Evolutionary conservation across 192 early-diverging fungal genomes (phyloP).

Genomic region (Backusella circina): DNA sequence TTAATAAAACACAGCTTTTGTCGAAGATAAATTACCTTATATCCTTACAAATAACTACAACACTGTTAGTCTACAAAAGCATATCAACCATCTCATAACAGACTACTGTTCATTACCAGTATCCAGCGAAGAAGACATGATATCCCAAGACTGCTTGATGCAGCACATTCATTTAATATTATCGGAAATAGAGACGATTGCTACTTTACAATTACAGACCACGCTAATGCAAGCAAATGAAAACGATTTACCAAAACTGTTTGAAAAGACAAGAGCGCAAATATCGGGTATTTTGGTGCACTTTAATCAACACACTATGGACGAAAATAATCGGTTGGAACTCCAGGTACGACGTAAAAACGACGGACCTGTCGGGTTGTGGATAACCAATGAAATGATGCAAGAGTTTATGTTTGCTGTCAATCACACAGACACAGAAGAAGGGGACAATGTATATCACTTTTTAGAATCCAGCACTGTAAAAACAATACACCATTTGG

Average conservation of each 20-base stretch:
- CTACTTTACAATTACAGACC: neutral
- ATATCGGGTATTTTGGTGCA: constrained; percentile 1
- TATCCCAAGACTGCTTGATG: constrained; percentile 2
- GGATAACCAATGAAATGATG: constrained; percentile 11
- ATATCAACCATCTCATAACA: neutral
- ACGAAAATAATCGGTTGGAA: constrained; percentile 3
- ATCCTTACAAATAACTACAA: constrained; percentile 6
- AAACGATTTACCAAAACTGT: constrained; percentile 7
- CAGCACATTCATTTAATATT: neutral
- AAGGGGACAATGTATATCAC: neutral
- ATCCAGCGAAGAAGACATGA: neutral
- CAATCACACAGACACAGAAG: constrained; percentile 10
- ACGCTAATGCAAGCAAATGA: constrained; percentile 2
- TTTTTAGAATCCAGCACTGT: constrained; percentile 5
- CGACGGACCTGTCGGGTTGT: neutral
- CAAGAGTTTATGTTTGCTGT: constrained; percentile 5
- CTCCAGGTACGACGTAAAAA: neutral
- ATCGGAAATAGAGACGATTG: neutral
- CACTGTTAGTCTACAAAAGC: neutral
- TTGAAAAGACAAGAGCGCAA: constrained; percentile 13
- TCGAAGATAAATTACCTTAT: constrained; percentile 9
- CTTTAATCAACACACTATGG: constrained; percentile 9
- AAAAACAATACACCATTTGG: neutral
- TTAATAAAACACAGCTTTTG: neutral
- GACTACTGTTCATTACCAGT: neutral